These are phyloP conservation scores for Ceratocystis harringtonii DNA, from an alignment of 2,329 filamentous ascomycete genomes.

Conservation along the genomic window DNA sequence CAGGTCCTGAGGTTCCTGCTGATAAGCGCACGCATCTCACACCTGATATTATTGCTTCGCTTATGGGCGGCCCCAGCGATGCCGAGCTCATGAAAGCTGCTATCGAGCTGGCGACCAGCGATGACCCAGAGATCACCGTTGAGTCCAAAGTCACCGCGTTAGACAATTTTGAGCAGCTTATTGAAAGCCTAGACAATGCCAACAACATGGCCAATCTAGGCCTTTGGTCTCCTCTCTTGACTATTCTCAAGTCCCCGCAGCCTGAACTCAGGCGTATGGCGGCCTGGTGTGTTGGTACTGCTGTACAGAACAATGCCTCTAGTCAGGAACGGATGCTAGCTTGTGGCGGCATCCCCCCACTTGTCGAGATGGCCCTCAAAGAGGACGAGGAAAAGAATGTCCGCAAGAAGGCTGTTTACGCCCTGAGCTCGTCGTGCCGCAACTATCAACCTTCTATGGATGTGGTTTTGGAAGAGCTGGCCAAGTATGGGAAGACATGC, in stretches of 20 bases:
- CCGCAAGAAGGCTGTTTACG: constrained; percentile 76
- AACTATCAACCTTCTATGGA: constrained; percentile 82
- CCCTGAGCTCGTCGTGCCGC: constrained; percentile 68
- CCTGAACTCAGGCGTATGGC: constrained; percentile 66
- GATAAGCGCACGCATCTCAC: constrained; percentile 37
- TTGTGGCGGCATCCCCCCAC: constrained; percentile 50
- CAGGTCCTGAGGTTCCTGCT: constrained; percentile 24
- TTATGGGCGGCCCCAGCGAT: constrained; percentile 77
- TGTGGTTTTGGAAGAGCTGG: constrained; percentile 46
- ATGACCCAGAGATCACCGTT: constrained; percentile 46
- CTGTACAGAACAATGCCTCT: constrained; percentile 87
- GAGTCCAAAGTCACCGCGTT: constrained; percentile 72
- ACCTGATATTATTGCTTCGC: constrained; percentile 53
- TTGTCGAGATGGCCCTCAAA: constrained; percentile 50
- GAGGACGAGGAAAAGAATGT: constrained; percentile 47
- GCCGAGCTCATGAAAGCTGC: constrained; percentile 80
- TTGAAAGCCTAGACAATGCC: constrained; percentile 89
- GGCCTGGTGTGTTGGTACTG: constrained; percentile 87
- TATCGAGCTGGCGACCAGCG: constrained; percentile 58
- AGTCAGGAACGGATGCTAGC: constrained; percentile 57
- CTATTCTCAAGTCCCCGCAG: constrained; percentile 52
- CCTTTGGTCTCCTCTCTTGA: constrained; percentile 69
- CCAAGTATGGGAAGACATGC: constrained; percentile 39
- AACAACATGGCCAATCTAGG: constrained; percentile 73
- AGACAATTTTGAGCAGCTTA: constrained; percentile 87